Conservation (phyloP, 768 basidiomycete species). For the Boletus fagicola region DNA sequence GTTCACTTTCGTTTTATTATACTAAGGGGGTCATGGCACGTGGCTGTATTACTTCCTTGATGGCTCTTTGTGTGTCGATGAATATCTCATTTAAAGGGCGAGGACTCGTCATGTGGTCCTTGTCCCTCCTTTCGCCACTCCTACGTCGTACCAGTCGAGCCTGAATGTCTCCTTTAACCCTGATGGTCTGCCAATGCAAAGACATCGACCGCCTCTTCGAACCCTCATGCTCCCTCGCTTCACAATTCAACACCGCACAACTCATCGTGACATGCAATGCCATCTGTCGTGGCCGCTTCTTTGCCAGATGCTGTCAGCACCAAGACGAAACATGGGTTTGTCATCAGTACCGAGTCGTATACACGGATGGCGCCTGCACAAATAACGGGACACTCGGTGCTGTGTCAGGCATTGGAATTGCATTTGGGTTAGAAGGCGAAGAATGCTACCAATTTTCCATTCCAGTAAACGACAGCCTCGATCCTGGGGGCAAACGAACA, state of each 20-base stretch:
- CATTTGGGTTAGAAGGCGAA: background rate
- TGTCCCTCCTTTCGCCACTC: background rate
- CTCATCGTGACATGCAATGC: background rate
- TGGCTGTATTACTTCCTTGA: background rate
- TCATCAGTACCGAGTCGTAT: constrained; percentile 27
- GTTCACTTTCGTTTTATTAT: too few relatives aligned
- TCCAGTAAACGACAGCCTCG: constrained; percentile 23
- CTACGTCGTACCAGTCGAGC: background rate
- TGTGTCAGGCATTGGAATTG: constrained; percentile 3
- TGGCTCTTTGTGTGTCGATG: background rate
- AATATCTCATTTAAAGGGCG: background rate
- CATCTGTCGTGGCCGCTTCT: background rate
- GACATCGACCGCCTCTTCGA: background rate
- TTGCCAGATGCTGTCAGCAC: background rate
- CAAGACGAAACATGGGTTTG: background rate
- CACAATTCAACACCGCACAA: background rate
- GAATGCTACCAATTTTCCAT: constrained; percentile 13
- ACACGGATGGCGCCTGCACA: constrained; percentile 35
- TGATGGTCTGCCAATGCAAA: background rate
- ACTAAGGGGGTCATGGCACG: background rate
- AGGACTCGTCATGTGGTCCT: background rate
- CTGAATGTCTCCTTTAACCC: background rate
- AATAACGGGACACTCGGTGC: constrained; percentile 29
- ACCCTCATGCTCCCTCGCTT: background rate
- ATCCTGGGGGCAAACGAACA: constrained; percentile 20